Evolutionary conservation across 495 filamentous ascomycete genomes (phyloP), one percentile per base, ranked within the genome.

Genomic region (Jackrogersella multiformis): DNA sequence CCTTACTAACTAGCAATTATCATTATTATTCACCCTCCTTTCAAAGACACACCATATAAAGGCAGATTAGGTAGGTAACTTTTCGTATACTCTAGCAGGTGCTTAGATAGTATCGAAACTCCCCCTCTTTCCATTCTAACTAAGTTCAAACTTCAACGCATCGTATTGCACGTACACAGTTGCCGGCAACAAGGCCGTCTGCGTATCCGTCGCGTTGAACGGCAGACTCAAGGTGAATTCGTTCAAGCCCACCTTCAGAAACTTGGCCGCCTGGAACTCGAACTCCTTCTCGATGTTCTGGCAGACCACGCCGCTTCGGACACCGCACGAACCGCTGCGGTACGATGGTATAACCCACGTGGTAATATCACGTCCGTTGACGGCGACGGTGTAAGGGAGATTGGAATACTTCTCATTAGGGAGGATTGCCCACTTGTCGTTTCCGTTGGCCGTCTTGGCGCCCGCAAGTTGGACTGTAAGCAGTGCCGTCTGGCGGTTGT

Each of bases 141-240:
- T 58, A 35, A 86, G 23, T 61, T 85, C 82, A 18, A 84, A 63
- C 38, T 79, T 71, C 59, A 85, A 61, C 8, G 82, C 82, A 76
- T 84, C 80, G 61, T 86, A 85, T 71, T 85, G 80, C 28, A 84
- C 75, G 67, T 84, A 85, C 5, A 84, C 71, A 6, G 72, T 79
- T 30, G 51, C 68, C 0, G 80, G 80, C 9, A 85, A 46, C 23
- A 82, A 48, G 3, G 81, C 81, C 12, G 78, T 80, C 69, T 84
- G 80, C 8, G 69, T 75, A 60, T 84, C 69, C 9, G 80, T 81
- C 32, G 76, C 82, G 45, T 80, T 81, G 42, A 68, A 74, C 16
- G 84, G 81, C 24, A 84, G 59, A 56, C 76, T 74, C 38, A 84
- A 59, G 2, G 78, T 74, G 26, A 84, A 48, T 35, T 73, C 61